Evolutionary conservation across 1,139 yeast species (phyloP).

Genomic region (Kodamaea arcana): DNA sequence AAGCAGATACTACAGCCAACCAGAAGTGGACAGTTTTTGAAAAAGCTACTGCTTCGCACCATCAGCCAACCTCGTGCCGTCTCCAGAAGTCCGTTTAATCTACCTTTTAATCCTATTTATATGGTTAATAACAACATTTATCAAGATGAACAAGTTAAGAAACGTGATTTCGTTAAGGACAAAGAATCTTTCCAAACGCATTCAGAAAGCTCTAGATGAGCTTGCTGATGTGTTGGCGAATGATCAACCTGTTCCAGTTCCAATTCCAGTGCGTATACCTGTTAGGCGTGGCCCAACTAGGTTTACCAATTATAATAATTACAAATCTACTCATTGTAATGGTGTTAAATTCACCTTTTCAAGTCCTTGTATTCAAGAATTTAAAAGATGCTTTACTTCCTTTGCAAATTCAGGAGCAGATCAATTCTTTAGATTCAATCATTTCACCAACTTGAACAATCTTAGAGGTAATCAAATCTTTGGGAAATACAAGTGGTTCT

Average conservation of each 20-base stretch:
- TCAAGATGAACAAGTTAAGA: constrained; percentile 11
- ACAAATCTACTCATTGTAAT: constrained; percentile 1
- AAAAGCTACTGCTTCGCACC: constrained; percentile 4
- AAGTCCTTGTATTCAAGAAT: background rate
- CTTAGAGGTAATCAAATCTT: constrained; percentile 8
- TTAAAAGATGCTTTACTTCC: constrained; percentile 7
- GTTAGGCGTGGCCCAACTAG: constrained; percentile 8
- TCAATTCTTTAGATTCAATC: constrained; percentile 10
- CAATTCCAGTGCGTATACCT: constrained; percentile 24
- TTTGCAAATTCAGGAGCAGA: constrained; percentile 7
- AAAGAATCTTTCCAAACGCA: constrained; percentile 23
- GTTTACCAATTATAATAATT: background rate
- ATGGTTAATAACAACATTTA: constrained; percentile 5
- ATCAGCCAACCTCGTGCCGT: constrained; percentile 1
- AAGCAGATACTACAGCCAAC: too few species aligned
- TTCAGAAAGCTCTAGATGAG: constrained; percentile 30
- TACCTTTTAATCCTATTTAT: constrained; percentile 6
- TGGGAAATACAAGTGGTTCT: constrained; percentile 10
- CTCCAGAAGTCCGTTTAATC: constrained; percentile 5
- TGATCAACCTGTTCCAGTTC: constrained; percentile 16
- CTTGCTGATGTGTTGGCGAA: constrained; percentile 24
- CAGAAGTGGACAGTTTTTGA: too few species aligned
- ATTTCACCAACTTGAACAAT: constrained; percentile 7
- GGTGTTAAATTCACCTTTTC: too few species aligned
- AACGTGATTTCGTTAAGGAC: constrained; percentile 19